Evolutionary conservation across 768 basidiomycete species (phyloP).

Genomic region (Boletus rubescentipes): DNA sequence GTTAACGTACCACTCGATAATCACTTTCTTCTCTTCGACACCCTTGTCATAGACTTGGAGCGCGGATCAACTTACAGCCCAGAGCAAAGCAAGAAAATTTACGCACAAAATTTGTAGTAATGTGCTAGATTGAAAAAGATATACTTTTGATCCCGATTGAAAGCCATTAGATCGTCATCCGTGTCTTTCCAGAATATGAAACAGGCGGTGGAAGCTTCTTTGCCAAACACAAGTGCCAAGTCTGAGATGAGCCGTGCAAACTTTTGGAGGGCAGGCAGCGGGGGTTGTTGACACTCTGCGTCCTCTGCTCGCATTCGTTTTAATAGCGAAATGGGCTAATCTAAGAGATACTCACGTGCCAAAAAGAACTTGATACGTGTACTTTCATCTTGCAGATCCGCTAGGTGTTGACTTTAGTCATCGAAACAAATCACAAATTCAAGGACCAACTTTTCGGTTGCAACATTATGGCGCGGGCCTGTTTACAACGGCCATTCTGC

Average conservation of each 20-base stretch:
- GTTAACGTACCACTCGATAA: constrained; percentile 14
- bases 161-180: constrained; percentile 17
- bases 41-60: background rate
- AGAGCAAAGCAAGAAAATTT: background rate
- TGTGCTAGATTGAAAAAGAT: constrained; percentile 18
- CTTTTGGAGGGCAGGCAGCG: background rate
- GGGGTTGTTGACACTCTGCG: background rate
- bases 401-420: background rate
- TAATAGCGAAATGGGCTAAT: background rate
- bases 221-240: constrained; percentile 2
- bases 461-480: constrained; percentile 1
- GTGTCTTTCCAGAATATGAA: constrained; percentile 21
- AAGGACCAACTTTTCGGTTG: constrained; percentile 1
- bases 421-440: too few species aligned
- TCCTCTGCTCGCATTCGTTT: background rate
- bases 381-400: background rate
- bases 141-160: constrained; percentile 14
- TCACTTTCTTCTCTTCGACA: constrained; percentile 1
- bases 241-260: constrained; percentile 4
- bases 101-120: constrained; percentile 8
- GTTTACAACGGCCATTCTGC: constrained; percentile 4
- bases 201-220: background rate
- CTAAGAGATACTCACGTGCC: constrained; percentile 7
- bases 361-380: constrained; percentile 11
- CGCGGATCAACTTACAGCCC: background rate